These are phyloP conservation scores for Termitomyces sp. DNA, from an alignment of 768 basidiomycete genomes.

Conservation along the genomic window DNA sequence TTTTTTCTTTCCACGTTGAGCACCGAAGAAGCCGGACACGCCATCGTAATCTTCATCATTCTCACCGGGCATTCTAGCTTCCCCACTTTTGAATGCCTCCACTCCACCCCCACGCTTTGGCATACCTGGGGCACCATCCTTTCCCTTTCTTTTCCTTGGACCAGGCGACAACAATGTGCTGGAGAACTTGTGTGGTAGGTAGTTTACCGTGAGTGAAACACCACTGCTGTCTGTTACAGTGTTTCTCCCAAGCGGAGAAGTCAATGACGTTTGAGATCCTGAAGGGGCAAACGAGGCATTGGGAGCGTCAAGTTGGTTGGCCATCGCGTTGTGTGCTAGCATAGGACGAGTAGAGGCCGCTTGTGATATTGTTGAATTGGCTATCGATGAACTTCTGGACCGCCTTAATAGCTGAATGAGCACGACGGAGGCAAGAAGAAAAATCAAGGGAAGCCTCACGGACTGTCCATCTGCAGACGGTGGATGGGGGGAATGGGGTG, in stretches of 20 bases:
- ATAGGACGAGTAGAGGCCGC: constrained; percentile 18
- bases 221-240: constrained; percentile 11
- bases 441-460: constrained; percentile 12
- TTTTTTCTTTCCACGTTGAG: constrained; percentile 32
- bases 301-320: constrained; percentile 15
- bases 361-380: constrained; percentile 19
- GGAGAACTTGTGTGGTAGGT: constrained; percentile 73
- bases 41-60: constrained; percentile 56
- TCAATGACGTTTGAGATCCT: constrained; percentile 6
- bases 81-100: constrained; percentile 57
- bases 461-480: constrained; percentile 14
- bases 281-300: constrained; percentile 14
- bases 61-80: constrained; percentile 46
- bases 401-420: constrained; percentile 11
- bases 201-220: constrained; percentile 55
- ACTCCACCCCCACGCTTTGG: constrained; percentile 67
- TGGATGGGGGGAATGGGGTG: constrained; percentile 1
- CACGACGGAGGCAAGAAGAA: background rate
- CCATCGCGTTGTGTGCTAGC: constrained; percentile 8
- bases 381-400: constrained; percentile 18
- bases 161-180: constrained; percentile 37
- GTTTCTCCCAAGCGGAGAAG: constrained; percentile 8
- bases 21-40: constrained; percentile 38
- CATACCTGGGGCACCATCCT: constrained; percentile 26
- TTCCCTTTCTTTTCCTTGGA: constrained; percentile 32